Conservation (phyloP, 352 stramenopile genomes). For the Hyaloperonospora brassicae region DNA sequence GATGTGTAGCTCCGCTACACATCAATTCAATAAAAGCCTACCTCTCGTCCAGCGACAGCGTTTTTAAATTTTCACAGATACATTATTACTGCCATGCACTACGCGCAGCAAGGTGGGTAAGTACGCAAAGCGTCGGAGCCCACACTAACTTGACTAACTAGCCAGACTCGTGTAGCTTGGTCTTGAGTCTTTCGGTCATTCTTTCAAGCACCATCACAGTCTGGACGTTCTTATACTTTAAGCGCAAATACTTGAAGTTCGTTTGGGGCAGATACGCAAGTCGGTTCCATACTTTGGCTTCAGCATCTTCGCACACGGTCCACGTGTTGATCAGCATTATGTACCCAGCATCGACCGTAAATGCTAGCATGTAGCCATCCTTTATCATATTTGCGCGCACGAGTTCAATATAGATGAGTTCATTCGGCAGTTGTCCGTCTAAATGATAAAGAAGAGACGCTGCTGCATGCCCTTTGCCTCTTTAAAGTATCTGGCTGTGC, state of each 20-base stretch:
- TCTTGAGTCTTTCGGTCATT: slow-evolving; percentile 94
- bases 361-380: slow-evolving; percentile 48
- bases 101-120: slow-evolving; percentile 90
- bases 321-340: slow-evolving; percentile 47
- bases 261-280: slow-evolving; percentile 69
- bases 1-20: too few species aligned
- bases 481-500: slow-evolving; percentile 40
- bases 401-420: slow-evolving; percentile 95
- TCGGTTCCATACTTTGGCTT: slow-evolving; percentile 90
- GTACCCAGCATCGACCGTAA: slow-evolving; percentile 74
- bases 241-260: slow-evolving; percentile 57
- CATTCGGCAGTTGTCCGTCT: slow-evolving; percentile 99
- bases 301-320: slow-evolving; percentile 97
- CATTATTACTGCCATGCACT: slow-evolving; percentile 57
- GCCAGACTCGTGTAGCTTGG: slow-evolving; percentile 88
- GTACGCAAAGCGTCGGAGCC: slow-evolving; percentile 97
- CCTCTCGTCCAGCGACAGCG: slow-evolving; percentile 96
- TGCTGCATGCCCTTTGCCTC: slow-evolving; percentile 32
- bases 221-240: slow-evolving; percentile 54
- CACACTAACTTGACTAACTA: slow-evolving; percentile 96
- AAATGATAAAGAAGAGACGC: slow-evolving; percentile 59
- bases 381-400: slow-evolving; percentile 46
- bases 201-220: slow-evolving; percentile 58
- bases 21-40: slow-evolving; percentile 97
- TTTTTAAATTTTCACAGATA: slow-evolving; percentile 92